A percentile compares a stretch with the other conserved stretches of the same genome.
These are phyloP conservation scores for Kitagawia praeruptora DNA, from an alignment of 129 eudicot genomes.

Conservation along the genomic window DNA sequence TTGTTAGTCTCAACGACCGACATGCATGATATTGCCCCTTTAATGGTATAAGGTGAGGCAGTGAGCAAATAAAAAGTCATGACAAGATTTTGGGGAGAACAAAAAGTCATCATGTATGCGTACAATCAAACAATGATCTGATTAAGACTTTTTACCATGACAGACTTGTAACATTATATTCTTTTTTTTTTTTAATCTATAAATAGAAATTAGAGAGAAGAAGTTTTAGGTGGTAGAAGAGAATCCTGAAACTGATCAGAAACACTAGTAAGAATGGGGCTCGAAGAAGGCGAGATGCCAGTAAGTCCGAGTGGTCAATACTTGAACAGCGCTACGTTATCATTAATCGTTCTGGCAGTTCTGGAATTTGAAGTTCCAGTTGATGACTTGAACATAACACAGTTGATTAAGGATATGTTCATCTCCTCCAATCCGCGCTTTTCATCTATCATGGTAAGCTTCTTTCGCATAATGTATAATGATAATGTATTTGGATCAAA, in stretches of 20 bases:
- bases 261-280: background rate
- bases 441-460: constrained; percentile 6
- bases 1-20: background rate
- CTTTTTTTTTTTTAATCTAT: background rate
- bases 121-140: background rate
- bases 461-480: background rate
- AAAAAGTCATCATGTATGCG: background rate
- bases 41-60: background rate
- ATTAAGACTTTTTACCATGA: background rate
- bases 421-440: background rate
- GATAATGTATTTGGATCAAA: too few relatives aligned
- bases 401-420: background rate
- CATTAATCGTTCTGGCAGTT: background rate
- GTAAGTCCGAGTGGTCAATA: constrained; percentile 4
- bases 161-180: background rate
- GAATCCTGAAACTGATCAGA: background rate
- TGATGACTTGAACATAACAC: background rate
- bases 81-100: background rate
- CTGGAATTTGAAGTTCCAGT: constrained; percentile 10
- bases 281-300: constrained; percentile 2
- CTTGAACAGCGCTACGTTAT: background rate
- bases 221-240: background rate
- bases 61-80: background rate
- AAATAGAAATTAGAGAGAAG: background rate
- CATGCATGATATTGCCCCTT: background rate